Evolutionary conservation across 306 rosid genomes (phyloP), one percentile per base, ranked within the genome.

Genomic region (Fragaria ananassa): DNA sequence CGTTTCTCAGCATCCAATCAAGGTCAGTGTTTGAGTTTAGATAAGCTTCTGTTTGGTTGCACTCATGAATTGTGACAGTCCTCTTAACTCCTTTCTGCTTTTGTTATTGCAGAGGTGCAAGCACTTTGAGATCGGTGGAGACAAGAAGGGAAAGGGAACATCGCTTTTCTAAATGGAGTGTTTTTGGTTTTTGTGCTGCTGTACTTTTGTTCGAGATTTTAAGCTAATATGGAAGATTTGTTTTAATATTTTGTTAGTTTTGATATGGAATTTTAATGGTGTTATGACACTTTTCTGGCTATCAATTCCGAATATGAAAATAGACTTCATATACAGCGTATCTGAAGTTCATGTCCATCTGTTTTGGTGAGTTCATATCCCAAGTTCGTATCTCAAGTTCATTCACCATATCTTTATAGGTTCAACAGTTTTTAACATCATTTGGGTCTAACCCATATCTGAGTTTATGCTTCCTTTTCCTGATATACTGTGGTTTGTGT

Each of bases 91-190:
- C 0, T 6, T 19, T 23, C 17, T 23, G 0, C 15, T 18, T 46
- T 27, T 46, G 42, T 46, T 76, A 61, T 10, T 77, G 70, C 80
- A 83, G 86, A 75, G 86, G 75, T 83, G 81, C 86, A 83, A 79
- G 81, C 83, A 83, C 68, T 83, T 83, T 61, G 86, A 83, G 70
- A 83, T 83, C 4, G 86, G 83, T 65, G 83, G 83, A 75, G 83
- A 83, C 75, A 83, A 83, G 78, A 83, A 83, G 76, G 83, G 86
- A 4, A 83, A 79, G 86, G 86, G 86, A 47, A 83, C 86, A 13
- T 83, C 83, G 21, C 83, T 83, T 60, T 83, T 83, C 47, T 83
- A 71, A 63, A 37, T n/a, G 70, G 60, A 9, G 19, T 65, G 25
- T 15, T 54, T 37, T 50, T 39, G 63, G 35, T 17, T 53, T 8